These are phyloP conservation scores for Nicotiana noctiflora DNA, from an alignment of 257 asterid species.

Conservation along the genomic window DNA sequence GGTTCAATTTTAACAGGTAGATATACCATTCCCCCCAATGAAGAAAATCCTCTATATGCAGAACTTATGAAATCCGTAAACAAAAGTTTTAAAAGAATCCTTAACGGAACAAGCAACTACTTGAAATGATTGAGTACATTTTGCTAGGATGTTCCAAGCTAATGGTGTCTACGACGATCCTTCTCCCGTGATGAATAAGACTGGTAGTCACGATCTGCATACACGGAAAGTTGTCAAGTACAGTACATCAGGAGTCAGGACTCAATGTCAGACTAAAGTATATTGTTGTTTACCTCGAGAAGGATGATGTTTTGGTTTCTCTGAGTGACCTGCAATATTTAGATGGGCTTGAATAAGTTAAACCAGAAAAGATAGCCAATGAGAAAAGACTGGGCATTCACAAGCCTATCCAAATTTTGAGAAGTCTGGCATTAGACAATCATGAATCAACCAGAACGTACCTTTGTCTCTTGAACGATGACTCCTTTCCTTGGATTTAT, in stretches of 20 bases:
- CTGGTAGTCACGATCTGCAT: conserved; percentile 63
- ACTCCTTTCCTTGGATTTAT: conserved; percentile 56
- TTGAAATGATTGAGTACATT: neutral
- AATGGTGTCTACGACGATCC: conserved; percentile 71
- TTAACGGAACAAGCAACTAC: neutral
- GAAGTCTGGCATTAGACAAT: conserved; percentile 10
- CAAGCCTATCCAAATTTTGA: neutral
- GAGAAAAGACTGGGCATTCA: neutral
- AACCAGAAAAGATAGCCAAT: conserved; percentile 9
- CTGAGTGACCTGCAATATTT: conserved; percentile 44
- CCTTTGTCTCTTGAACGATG: conserved; percentile 74
- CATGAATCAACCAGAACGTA: conserved; percentile 41
- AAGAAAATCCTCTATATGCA: neutral
- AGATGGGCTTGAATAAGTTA: neutral
- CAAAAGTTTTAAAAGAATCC: neutral
- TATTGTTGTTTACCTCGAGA: conserved; percentile 53
- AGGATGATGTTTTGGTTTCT: conserved; percentile 59
- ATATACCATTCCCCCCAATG: neutral
- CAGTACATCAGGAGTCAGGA: neutral
- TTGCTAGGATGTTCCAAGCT: conserved; percentile 18
- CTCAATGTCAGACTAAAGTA: neutral
- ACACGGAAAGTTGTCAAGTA: neutral
- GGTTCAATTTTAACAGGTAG: neutral
- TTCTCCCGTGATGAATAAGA: conserved; percentile 64
- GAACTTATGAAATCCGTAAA: neutral